phyloP scores from a whole-genome alignment of 208 protist species.

The Herpetomonas samuelpessoai region DNA sequence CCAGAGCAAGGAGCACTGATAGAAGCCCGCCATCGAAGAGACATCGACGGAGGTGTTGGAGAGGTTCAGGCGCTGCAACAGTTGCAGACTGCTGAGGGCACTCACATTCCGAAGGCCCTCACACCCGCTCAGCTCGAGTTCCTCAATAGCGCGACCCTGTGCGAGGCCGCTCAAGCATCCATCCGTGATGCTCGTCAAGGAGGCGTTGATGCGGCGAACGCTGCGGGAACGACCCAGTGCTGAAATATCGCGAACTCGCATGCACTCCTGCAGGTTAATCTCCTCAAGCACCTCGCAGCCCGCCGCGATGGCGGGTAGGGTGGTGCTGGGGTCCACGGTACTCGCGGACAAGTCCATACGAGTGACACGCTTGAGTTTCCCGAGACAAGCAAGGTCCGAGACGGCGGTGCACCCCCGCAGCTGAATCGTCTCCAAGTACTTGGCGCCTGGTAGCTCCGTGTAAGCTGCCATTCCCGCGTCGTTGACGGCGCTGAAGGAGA shows the following conservation, averaged over 20 bases:
- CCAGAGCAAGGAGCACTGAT: conserved; percentile 14
- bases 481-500: background rate
- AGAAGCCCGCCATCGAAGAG: conserved; percentile 8
- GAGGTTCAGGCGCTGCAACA: conserved; percentile 32
- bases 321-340: conserved; percentile 14
- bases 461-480: background rate
- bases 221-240: conserved; percentile 10
- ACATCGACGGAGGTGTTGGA: conserved; percentile 29
- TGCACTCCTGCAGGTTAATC: conserved; percentile 20
- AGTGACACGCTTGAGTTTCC: background rate
- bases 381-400: background rate
- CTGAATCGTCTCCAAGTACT: background rate
- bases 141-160: conserved; percentile 14
- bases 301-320: conserved; percentile 11
- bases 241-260: conserved; percentile 23
- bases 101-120: conserved; percentile 20
- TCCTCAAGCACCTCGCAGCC: conserved; percentile 13
- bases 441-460: background rate
- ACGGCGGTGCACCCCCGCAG: background rate
- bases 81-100: conserved; percentile 13
- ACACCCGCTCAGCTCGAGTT: conserved; percentile 26
- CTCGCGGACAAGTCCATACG: conserved; percentile 23
- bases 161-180: conserved; percentile 6
- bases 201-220: conserved; percentile 21
- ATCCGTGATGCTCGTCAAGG: conserved; percentile 14